Percentiles rank a stretch among this genome's conserved stretches.
Conservation (phyloP, 2,329 filamentous ascomycete species). For the Fusarium bulbicola region DNA sequence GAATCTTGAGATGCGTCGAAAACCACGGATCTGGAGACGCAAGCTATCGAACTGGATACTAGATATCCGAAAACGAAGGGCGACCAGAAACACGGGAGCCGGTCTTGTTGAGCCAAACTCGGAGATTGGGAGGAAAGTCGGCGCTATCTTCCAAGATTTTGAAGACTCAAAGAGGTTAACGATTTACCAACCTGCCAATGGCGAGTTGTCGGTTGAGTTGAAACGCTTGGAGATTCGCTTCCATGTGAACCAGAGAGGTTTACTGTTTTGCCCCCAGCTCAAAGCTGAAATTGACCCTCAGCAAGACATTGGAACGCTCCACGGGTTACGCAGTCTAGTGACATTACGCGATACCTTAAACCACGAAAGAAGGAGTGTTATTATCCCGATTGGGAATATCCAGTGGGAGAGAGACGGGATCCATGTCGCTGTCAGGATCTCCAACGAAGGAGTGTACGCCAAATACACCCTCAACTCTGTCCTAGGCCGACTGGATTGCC, state of each 20-base stretch:
- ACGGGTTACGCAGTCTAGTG: constrained; percentile 22
- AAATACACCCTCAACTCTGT: constrained; percentile 63
- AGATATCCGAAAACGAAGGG: constrained; percentile 37
- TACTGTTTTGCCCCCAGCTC: constrained; percentile 61
- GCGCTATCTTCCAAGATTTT: constrained; percentile 57
- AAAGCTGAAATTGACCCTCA: constrained; percentile 60
- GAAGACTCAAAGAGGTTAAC: constrained; percentile 32
- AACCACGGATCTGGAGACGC: constrained; percentile 45
- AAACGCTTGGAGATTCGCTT: constrained; percentile 64
- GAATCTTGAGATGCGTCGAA: constrained; percentile 61
- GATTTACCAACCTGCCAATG: constrained; percentile 49
- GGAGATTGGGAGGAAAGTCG: constrained; percentile 40
- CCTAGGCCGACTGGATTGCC: constrained; percentile 65
- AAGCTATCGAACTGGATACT: constrained; percentile 47
- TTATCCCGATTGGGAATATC: constrained; percentile 60
- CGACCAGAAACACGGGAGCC: constrained; percentile 5
- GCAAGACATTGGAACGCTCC: constrained; percentile 64
- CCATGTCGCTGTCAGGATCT: constrained; percentile 54
- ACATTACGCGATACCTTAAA: constrained; percentile 48
- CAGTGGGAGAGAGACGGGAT: constrained; percentile 42
- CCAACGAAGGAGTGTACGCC: constrained; percentile 51
- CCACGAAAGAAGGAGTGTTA: constrained; percentile 55
- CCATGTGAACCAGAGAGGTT: constrained; percentile 52
- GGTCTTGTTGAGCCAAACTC: constrained; percentile 61
- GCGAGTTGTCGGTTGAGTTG: constrained; percentile 57